These are phyloP conservation scores for Blastomyces emzantsi DNA, from an alignment of 2,329 filamentous ascomycete genomes.

Conservation along the genomic window DNA sequence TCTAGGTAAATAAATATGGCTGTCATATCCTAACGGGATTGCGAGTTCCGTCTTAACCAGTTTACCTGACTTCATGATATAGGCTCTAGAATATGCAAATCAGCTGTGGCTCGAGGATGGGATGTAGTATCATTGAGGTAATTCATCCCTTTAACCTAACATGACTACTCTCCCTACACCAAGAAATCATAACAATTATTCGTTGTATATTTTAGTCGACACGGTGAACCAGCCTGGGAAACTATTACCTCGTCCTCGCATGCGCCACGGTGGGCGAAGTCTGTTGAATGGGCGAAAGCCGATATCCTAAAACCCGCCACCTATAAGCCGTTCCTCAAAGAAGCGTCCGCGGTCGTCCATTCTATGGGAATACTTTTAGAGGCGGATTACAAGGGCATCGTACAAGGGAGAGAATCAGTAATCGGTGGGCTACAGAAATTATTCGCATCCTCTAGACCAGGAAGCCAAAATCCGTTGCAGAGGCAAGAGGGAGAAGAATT, in stretches of 20 bases:
- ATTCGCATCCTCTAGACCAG: slow-evolving; percentile 57
- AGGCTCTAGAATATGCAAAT: slow-evolving; percentile 79
- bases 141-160: slow-evolving; percentile 8
- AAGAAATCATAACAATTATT: not conserved
- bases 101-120: slow-evolving; percentile 78
- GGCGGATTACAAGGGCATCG: slow-evolving; percentile 91
- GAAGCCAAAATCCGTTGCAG: slow-evolving; percentile 62
- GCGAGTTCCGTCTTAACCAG: not conserved
- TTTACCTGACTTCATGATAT: slow-evolving; percentile 6
- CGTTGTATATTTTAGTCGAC: slow-evolving; percentile 53
- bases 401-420: slow-evolving; percentile 77
- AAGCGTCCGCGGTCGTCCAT: slow-evolving; percentile 80
- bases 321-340: slow-evolving; percentile 66
- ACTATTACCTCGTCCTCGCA: slow-evolving; percentile 60
- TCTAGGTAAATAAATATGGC: slow-evolving; percentile 49
- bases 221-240: slow-evolving; percentile 80
- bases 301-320: slow-evolving; percentile 76
- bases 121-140: slow-evolving; percentile 89
- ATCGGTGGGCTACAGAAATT: slow-evolving; percentile 67
- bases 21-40: not conserved
- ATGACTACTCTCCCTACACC: not conserved
- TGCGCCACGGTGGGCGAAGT: slow-evolving; percentile 70
- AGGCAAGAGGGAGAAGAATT: slow-evolving; percentile 52
- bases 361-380: slow-evolving; percentile 93
- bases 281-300: slow-evolving; percentile 78